Percentiles rank a stretch among this genome's conserved stretches.
Conservation (phyloP, 495 filamentous ascomycete genomes). For the Penicillium mononematosum region DNA sequence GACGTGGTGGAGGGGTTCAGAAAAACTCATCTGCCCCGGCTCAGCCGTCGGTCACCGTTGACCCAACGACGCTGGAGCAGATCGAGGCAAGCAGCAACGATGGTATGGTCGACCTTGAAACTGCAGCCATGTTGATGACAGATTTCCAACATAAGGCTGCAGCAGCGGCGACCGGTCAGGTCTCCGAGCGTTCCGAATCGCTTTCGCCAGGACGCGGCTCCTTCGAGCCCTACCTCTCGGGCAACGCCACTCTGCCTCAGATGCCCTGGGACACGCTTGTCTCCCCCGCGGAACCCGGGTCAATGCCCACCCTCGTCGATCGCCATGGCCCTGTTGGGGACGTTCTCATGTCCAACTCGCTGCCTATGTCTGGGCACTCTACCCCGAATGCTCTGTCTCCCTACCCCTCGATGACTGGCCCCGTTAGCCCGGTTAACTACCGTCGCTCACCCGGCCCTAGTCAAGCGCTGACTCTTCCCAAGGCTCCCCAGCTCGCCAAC, state of each 20-base stretch:
- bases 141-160: constrained; percentile 97
- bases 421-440: constrained; percentile 70
- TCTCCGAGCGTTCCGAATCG: constrained; percentile 68
- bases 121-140: constrained; percentile 97
- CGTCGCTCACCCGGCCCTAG: constrained; percentile 63
- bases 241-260: constrained; percentile 76
- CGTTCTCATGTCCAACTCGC: constrained; percentile 64
- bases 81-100: constrained; percentile 85
- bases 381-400: constrained; percentile 83
- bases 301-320: constrained; percentile 66
- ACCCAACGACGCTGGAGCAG: constrained; percentile 87
- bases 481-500: constrained; percentile 61
- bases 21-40: constrained; percentile 69
- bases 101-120: constrained; percentile 95
- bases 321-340: constrained; percentile 58
- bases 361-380: constrained; percentile 66
- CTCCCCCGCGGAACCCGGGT: constrained; percentile 60
- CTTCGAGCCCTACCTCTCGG: constrained; percentile 69
- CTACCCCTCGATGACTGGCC: constrained; percentile 68
- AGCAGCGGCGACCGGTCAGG: constrained; percentile 72
- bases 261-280: constrained; percentile 89
- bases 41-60: constrained; percentile 80
- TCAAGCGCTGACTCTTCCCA: constrained; percentile 62
- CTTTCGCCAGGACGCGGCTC: constrained; percentile 68
- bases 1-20: constrained; percentile 63